Percentiles rank a stretch among this genome's conserved stretches.
Conservation (phyloP, 1,284 basidiomycete genomes). For the Coriolopsis trogii region DNA sequence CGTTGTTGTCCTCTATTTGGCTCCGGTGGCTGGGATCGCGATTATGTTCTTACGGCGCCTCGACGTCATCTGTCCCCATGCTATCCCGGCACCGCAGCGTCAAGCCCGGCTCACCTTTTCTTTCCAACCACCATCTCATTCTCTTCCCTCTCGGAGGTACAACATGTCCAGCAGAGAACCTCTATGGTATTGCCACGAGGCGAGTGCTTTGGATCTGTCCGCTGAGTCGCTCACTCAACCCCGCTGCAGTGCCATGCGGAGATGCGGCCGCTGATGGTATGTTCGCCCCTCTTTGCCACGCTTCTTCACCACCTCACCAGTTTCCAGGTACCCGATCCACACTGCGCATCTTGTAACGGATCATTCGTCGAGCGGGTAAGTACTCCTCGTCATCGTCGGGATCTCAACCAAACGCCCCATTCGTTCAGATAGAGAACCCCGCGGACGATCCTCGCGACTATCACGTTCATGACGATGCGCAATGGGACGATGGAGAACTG, state of each 20-base stretch:
- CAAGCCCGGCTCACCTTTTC: neutral
- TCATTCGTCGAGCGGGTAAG: constrained; percentile 76
- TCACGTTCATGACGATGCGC: constrained; percentile 37
- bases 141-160: neutral
- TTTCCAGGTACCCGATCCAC: constrained; percentile 69
- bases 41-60: constrained; percentile 4
- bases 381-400: constrained; percentile 1
- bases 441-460: constrained; percentile 74
- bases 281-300: constrained; percentile 21
- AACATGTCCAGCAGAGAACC: constrained; percentile 66
- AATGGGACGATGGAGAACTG: constrained; percentile 37
- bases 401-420: neutral
- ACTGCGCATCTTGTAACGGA: constrained; percentile 72
- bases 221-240: constrained; percentile 12
- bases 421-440: constrained; percentile 66
- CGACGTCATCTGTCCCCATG: constrained; percentile 25
- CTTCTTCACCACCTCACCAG: constrained; percentile 7
- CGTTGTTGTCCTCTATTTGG: constrained; percentile 26
- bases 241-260: constrained; percentile 68
- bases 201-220: constrained; percentile 33
- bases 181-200: constrained; percentile 81
- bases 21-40: constrained; percentile 17
- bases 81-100: too few relatives aligned
- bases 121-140: constrained; percentile 3
- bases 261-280: constrained; percentile 80